A percentile compares a stretch with the other conserved stretches of the same genome.
Evolutionary conservation across 1,284 basidiomycete genomes (phyloP).

Genomic region (Fomitopsis betulina): DNA sequence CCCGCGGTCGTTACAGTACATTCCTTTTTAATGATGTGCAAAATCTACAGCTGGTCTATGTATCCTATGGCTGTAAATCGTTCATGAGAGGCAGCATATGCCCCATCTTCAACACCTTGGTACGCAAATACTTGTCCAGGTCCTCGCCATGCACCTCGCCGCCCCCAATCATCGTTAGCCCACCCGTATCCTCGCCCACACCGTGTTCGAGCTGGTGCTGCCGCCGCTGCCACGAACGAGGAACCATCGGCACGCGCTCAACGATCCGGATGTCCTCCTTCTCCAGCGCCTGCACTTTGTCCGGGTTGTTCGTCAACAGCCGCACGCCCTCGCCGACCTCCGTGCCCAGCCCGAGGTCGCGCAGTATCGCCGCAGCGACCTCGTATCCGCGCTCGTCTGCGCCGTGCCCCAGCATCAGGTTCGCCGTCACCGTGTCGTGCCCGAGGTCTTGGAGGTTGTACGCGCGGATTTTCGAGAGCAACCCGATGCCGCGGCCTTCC

Average conservation of each 20-base stretch:
- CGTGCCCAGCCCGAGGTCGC: constrained; percentile 78
- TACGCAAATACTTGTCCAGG: constrained; percentile 92
- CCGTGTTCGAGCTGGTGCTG: constrained; percentile 31
- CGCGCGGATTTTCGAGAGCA: constrained; percentile 94
- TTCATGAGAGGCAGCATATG: constrained; percentile 71
- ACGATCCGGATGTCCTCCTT: constrained; percentile 78
- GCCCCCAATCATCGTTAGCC: constrained; percentile 84
- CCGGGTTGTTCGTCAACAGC: constrained; percentile 96
- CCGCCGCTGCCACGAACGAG: constrained; percentile 75
- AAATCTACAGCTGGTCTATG: not conserved
- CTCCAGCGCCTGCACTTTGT: constrained; percentile 89
- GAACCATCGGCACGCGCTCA: constrained; percentile 93
- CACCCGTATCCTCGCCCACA: constrained; percentile 41
- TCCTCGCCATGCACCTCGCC: constrained; percentile 81
- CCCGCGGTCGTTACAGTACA: not conserved
- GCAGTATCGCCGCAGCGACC: constrained; percentile 85
- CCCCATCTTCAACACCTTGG: constrained; percentile 96
- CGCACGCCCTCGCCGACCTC: constrained; percentile 61
- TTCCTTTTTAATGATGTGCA: not conserved
- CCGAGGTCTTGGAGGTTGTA: constrained; percentile 99
- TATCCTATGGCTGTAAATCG: constrained; percentile 11
- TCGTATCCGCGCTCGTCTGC: constrained; percentile 95
- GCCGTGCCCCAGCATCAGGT: constrained; percentile 90
- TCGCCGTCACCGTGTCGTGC: constrained; percentile 97
- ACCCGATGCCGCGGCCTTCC: constrained; percentile 97